Evolutionary conservation across 73 alveolate genomes (phyloP), one percentile per base, ranked within the genome.

Genomic region (Paramecium caudatum): DNA sequence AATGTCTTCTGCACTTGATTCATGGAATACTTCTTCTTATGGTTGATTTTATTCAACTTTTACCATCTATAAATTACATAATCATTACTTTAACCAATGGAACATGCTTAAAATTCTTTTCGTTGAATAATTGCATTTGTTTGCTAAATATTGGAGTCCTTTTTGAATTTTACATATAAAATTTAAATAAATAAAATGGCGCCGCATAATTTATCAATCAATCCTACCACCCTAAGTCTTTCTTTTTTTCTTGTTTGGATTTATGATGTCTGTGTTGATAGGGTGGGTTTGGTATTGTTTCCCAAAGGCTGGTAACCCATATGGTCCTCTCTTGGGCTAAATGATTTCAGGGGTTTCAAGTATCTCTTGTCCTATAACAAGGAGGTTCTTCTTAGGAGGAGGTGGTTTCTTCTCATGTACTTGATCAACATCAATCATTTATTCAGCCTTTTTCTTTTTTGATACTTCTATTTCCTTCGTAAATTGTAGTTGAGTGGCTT

Each of bases 201-300:
- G 13, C n/a, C n/a, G n/a, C n/a, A 39, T 6, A 6, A 39, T 39
- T 5, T 7, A 10, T 74, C 88, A 74, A 37, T 37, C 88, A 1
- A 74, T 16, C 43, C 32, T 74, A 3, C 55, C 88, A n/a, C 88
- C 88, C 16, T 41, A 39, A 2, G 88, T 21, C 32, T 74, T 74
- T 74, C 88, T 74, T 27, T 74, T 74, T 17, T 74, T 74, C 43
- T 74, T 27, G 5, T 36, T 74, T 17, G 88, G 88, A 36, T 39
- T 74, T 12, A 74, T 10, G 36, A 74, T 13, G n/a, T 74, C 80
- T 2, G 80, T 43, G n/a, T 15, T 15, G 9, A 43, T 27, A 9
- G 80, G 80, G 30, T 27, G 30, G 23, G 23, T 27, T 19, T 27
- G 46, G 6, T 55, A 55, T 55, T 55, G 45, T 12, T 55, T 55